These are phyloP conservation scores for Globisporangium iwayamae DNA, from an alignment of 352 stramenopile species.

Conservation along the genomic window DNA sequence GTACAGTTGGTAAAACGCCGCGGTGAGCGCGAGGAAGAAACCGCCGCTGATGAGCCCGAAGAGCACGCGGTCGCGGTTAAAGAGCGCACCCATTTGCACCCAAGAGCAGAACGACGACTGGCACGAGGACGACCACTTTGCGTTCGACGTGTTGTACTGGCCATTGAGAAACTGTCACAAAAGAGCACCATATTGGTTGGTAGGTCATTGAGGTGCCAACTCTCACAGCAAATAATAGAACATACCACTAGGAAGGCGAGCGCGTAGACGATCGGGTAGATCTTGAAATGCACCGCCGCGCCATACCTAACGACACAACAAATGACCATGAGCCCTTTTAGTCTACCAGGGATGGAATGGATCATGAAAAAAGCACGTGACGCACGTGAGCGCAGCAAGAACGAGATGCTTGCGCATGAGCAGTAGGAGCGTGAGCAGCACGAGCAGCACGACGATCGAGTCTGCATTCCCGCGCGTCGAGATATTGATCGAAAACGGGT, in stretches of 20 bases:
- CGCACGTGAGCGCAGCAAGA: conserved; percentile 64
- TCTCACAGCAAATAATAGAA: background rate
- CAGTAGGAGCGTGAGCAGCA: conserved; percentile 89
- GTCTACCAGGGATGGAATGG: no score
- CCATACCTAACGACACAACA: conserved; percentile 70
- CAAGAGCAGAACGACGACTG: conserved; percentile 55
- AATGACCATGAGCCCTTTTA: background rate
- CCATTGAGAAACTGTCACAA: conserved; percentile 59
- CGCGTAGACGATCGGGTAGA: conserved; percentile 98
- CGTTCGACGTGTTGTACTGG: conserved; percentile 50
- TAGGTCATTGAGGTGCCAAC: no score
- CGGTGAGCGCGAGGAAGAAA: conserved; percentile 84
- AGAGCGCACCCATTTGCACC: conserved; percentile 36
- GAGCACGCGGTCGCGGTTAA: conserved; percentile 75
- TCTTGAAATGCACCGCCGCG: conserved; percentile 96
- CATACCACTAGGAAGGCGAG: conserved; percentile 83
- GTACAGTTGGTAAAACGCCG: conserved; percentile 85
- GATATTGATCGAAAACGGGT: conserved; percentile 98
- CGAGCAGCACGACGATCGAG: conserved; percentile 91
- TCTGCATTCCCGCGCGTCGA: conserved; percentile 98
- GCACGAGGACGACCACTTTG: conserved; percentile 41
- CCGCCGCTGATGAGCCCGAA: conserved; percentile 89
- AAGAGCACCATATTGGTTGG: background rate
- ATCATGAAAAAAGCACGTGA: background rate
- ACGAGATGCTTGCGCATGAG: conserved; percentile 81